These are phyloP conservation scores for Paraurostyla sp. DNA, from an alignment of 73 alveolate species.

Conservation along the genomic window DNA sequence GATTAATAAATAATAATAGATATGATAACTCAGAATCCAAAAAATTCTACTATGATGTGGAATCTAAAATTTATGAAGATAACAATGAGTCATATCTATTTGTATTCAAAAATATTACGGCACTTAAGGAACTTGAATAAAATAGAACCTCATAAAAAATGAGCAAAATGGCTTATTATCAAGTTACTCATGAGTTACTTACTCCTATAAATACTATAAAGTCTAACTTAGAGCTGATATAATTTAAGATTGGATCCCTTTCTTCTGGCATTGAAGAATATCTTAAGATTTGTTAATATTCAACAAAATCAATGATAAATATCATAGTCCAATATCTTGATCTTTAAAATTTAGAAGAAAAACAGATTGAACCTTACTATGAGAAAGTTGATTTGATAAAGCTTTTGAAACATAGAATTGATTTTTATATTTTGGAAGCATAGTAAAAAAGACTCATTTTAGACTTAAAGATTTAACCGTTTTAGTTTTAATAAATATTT, in stretches of 20 bases:
- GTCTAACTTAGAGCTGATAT: background rate
- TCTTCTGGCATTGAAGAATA: background rate
- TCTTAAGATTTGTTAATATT: background rate
- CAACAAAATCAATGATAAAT: background rate
- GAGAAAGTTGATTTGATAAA: background rate
- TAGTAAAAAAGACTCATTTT: background rate
- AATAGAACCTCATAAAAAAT: constrained; percentile 21
- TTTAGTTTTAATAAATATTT: no score
- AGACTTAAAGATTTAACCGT: background rate
- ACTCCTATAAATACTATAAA: constrained; percentile 19
- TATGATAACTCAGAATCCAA: background rate
- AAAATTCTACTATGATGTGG: constrained; percentile 35
- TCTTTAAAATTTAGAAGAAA: background rate
- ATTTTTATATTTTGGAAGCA: constrained; percentile 23
- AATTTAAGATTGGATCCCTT: background rate
- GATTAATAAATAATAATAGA: background rate
- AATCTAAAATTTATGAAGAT: background rate
- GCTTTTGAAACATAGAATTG: background rate
- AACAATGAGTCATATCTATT: constrained; percentile 9
- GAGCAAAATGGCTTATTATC: constrained; percentile 22
- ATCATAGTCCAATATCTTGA: constrained; percentile 8
- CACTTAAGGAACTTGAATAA: background rate
- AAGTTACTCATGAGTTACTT: constrained; percentile 32
- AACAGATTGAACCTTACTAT: background rate
- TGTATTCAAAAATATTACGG: constrained; percentile 38